Evolutionary conservation across 2,329 filamentous ascomycete genomes (phyloP), one percentile per base, ranked within the genome.

Genomic region (Herpotrichia juniperi): DNA sequence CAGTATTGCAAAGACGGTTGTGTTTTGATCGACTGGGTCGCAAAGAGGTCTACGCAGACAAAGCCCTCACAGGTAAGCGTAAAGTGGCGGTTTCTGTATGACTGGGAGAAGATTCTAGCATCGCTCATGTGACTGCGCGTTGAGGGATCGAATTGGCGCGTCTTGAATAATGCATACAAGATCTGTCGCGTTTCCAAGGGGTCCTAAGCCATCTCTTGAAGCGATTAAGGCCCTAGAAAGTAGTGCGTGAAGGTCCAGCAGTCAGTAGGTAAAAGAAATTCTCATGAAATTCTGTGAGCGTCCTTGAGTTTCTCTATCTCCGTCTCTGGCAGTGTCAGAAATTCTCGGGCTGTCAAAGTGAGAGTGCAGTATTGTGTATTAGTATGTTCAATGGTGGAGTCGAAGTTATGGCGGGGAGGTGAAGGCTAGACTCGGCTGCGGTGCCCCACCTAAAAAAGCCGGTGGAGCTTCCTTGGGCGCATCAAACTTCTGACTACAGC

Each of bases 71-170:
- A 35, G n/a, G 43, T 32, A 24, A 26, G 12, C 42, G 35, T 10
- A 31, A 31, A 7, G 22, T 45, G 28, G 12, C 31, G 34, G 7
- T 16, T 10, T 34, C 14, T 12, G 26, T 48, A 22, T 49, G 42
- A 50, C 35, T 48, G 39, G 48, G 50, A 55, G 63, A 68, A 68
- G 48, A 35, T 66, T 69, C 63, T 62, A 61, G 66, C 40, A 44
- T 21, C 19, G 47, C 61, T 63, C 62, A 69, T 62, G 66, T 71
- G 68, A 68, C 57, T 60, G 45, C 66, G 66, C 58, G 66, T 63
- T 43, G 28, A 35, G 14, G 45, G 49, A 25, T 21, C 37, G 47
- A 32, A 8, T 24, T 9, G 25, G 28, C 51, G 48, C 47, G 51
- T 46, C 22, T 39, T 35, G 32, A 43, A 45, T 24, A 45, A 14